Base-by-base conservation (phyloP, 306 rosid genomes). In the Carpinus fangiana region DNA sequence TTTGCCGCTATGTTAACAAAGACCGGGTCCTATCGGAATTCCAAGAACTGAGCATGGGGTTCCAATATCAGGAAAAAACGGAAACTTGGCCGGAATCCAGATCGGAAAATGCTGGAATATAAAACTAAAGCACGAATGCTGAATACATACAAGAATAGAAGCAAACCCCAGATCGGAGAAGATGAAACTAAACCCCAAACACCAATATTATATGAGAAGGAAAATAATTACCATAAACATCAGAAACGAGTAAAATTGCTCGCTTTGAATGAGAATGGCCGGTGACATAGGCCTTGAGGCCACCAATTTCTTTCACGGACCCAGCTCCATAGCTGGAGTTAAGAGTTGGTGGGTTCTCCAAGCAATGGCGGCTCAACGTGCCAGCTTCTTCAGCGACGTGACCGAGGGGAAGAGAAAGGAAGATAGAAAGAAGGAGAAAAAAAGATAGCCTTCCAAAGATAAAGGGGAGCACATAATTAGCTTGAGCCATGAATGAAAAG, bases 231-330 rank as follows among this genome's bases (percentile, higher is more conserved):
- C 7, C 16, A 41, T 38, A 66, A 38, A 66, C 72, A 10, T 66
- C 72, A 38, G 72, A 66, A 66, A 41, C 23, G 13, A 66, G 72
- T n/a, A 66, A 5, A 48, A 66, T 41, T 66, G 72, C 72, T 9
- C 10, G 48, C 50, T 41, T 66, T 48, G 51, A 66, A 38, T 2
- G 72, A 66, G 8, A 4, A 4, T 66, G 72, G 28, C 50, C 72
- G 38, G 51, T 66, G n/a, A 66, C 50, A n/a, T 66, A 66, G 13
- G 72, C 51, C 47, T 66, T 66, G 51, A 38, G 51, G 72, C 72
- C 72, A 18, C 72, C 72, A 9, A 66, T 66, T 7, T 66, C 9
- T n/a, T 66, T 41, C 23, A 66, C 72, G 0, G 23, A 66, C 14
- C 72, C 72, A 41, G 28, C 72, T 66, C 72, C 72, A 41, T 8